A percentile compares a stretch with the other conserved stretches of the same genome.
Evolutionary conservation across 306 rosid genomes (phyloP).

Genomic region (Castanopsis chinensis): DNA sequence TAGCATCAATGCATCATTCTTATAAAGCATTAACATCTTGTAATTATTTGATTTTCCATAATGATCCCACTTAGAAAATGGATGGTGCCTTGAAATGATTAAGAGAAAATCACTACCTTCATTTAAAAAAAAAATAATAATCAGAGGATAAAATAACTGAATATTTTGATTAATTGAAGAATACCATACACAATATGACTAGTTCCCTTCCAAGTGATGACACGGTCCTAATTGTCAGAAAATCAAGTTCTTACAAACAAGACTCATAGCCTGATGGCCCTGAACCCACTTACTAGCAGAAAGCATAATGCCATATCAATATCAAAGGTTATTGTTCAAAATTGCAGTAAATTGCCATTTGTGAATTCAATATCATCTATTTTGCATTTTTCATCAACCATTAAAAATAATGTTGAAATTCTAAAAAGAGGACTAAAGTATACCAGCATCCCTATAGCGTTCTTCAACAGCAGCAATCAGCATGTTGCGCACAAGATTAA

Average conservation of each 20-base stretch:
- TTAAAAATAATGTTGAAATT: neutral
- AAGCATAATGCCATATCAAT: neutral
- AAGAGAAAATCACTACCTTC: neutral
- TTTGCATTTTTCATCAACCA: neutral
- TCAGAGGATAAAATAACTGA: neutral
- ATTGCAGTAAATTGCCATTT: neutral
- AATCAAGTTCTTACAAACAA: neutral
- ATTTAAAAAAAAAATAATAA: neutral
- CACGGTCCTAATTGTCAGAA: neutral
- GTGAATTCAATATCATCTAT: neutral
- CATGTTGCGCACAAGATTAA: slow-evolving; percentile 86
- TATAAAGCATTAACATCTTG: neutral
- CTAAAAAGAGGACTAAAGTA: slow-evolving; percentile 5
- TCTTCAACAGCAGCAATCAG: slow-evolving; percentile 88
- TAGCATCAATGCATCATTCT: neutral
- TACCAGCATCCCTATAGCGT: slow-evolving; percentile 97
- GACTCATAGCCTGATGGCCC: neutral
- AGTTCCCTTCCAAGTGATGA: neutral
- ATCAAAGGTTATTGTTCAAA: neutral
- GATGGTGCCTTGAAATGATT: neutral
- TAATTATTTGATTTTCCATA: neutral
- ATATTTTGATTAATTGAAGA: neutral
- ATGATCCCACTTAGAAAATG: neutral
- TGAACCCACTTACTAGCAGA: neutral
- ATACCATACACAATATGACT: neutral